Base-by-base conservation (phyloP, 1,284 basidiomycete genomes). In the Cystobasidium sp. region DNA sequence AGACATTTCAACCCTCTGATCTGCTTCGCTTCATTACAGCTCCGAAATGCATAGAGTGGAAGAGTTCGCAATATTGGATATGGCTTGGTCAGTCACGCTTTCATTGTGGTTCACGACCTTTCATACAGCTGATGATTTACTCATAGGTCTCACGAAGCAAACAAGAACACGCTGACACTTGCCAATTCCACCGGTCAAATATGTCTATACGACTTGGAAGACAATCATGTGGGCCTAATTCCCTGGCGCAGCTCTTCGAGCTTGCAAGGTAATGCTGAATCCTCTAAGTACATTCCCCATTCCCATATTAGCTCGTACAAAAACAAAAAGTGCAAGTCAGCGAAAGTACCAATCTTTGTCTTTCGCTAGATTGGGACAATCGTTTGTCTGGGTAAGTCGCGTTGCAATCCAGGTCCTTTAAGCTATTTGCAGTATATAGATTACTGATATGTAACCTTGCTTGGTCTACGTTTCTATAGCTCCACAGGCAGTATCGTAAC, bases 361-460 rank as follows among this genome's bases (percentile, higher is more conserved):
- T 97, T 22, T 95, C 93, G 2, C 83, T 96, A 24, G 94, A 95
- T 81, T 96, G 92, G 91, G 91, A 90, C 0, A 90, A 90, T 77
- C 86, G 90, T 9, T 85, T 86, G 65, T 80, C 75, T 22, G 81
- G 82, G 43, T 74, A 8, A 16, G 55, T 5, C 16, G 46, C 49
- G 31, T 47, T 12, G 22, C 14, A 12, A 31, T 31, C 5, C 31
- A 31, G 31, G 5, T 31, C 5, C 31, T n/a, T n/a, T 5, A 31
- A 31, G 31, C 31, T 5, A 31, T 31, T 6, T 20, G 22, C 16
- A n/a, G 20, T 18, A 62, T 5, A 20, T 52, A 22, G 10, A n/a
- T 12, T 59, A 20, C 24, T 39, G 22, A 56, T 22, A 53, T n/a
- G 39, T 18, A 52, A 1, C 31, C 49, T 20, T 24, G 14, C 31